phyloP scores from a whole-genome alignment of 345 rosid species.

The Eucalyptus virginea region DNA sequence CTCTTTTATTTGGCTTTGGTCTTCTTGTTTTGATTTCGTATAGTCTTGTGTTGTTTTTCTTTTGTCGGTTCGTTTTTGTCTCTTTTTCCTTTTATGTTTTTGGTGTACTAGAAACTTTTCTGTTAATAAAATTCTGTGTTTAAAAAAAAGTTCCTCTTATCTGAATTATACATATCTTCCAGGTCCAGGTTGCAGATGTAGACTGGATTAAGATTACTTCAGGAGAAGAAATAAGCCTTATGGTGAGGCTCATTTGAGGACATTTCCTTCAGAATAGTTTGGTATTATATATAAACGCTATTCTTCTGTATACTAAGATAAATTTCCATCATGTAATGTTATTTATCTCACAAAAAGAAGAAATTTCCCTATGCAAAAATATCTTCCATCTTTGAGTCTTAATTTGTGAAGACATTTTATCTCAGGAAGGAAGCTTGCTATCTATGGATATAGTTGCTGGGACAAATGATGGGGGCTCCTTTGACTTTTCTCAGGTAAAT shows the following conservation, averaged over 20 bases:
- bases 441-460: conserved; percentile 61
- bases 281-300: background rate
- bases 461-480: conserved; percentile 51
- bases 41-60: background rate
- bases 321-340: background rate
- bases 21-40: background rate
- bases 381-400: background rate
- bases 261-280: background rate
- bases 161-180: conserved; percentile 6
- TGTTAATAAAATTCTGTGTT: background rate
- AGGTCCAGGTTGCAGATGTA: conserved; percentile 87
- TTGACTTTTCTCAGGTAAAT: conserved; percentile 75
- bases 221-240: conserved; percentile 69
- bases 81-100: background rate
- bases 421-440: conserved; percentile 66
- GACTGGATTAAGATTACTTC: conserved; percentile 88
- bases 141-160: background rate
- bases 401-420: background rate
- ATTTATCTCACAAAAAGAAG: background rate
- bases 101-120: background rate
- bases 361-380: background rate
- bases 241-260: conserved; percentile 24
- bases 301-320: background rate
- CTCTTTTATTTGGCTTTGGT: background rate
- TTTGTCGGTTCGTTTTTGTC: background rate